Percentiles rank a stretch among this genome's conserved stretches.
Conservation (phyloP, 164 flowering plant species). For the Cinnamomum chago region DNA sequence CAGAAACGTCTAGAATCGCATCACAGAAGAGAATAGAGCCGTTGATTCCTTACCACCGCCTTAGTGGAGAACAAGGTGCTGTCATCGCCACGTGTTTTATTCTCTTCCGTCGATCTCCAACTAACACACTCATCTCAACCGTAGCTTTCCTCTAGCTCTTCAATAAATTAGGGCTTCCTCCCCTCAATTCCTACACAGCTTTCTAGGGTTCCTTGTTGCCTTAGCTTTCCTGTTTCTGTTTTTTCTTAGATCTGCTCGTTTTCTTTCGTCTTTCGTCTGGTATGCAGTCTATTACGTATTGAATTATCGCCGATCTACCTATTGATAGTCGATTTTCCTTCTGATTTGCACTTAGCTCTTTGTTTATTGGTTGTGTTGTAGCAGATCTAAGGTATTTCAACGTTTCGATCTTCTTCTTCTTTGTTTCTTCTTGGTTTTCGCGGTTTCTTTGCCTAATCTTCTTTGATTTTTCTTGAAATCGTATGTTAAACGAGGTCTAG, state of each 20-base stretch:
- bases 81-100: neutral
- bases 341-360: neutral
- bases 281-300: neutral
- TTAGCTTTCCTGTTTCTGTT: no score
- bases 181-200: neutral
- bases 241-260: neutral
- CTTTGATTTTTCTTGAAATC: neutral
- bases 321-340: neutral
- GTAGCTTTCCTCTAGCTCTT: neutral
- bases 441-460: neutral
- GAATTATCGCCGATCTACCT: neutral
- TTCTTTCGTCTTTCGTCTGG: neutral
- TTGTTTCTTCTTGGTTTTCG: neutral
- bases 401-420: no score
- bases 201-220: neutral
- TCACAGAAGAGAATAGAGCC: neutral
- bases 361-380: neutral
- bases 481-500: neutral
- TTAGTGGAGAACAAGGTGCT: neutral
- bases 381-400: neutral
- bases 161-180: neutral
- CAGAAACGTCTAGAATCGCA: neutral
- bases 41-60: neutral
- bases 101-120: neutral
- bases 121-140: neutral